phyloP scores from a whole-genome alignment of 345 rosid genomes.

The Ceriops zippeliana region DNA sequence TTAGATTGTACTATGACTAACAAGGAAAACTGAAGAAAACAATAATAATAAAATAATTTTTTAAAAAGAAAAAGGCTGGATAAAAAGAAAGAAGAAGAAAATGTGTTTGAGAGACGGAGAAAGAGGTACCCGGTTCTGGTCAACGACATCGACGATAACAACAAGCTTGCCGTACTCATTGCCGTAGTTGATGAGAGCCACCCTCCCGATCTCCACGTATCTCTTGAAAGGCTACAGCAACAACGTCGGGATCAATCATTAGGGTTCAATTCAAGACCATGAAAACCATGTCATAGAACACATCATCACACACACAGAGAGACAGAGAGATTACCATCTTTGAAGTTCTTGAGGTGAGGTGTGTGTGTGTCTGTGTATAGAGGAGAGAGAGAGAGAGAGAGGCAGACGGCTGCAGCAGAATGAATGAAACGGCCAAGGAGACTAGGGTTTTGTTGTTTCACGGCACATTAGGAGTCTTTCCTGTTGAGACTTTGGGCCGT shows the following conservation, averaged over 20 bases:
- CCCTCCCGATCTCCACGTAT: slow-evolving; percentile 88
- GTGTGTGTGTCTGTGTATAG: too few species aligned
- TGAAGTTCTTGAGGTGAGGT: not conserved
- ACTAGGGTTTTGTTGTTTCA: slow-evolving; percentile 26
- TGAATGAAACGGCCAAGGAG: not conserved
- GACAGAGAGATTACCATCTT: slow-evolving; percentile 30
- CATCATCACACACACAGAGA: too few species aligned
- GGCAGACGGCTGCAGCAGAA: slow-evolving; percentile 1
- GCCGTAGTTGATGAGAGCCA: slow-evolving; percentile 83
- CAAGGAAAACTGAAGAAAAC: too few species aligned
- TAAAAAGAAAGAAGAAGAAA: not conserved
- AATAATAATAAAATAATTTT: too few species aligned
- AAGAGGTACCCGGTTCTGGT: slow-evolving; percentile 67
- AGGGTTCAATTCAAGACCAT: not conserved
- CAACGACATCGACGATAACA: slow-evolving; percentile 83
- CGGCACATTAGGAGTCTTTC: not conserved
- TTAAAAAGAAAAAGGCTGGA: too few species aligned
- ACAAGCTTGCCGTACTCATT: slow-evolving; percentile 80
- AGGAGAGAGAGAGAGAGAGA: too few species aligned
- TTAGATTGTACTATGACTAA: not conserved
- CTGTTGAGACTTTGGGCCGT: slow-evolving; percentile 12
- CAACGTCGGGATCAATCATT: not conserved
- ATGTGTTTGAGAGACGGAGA: too few species aligned
- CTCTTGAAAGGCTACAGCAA: slow-evolving; percentile 70
- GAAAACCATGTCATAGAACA: not conserved